Base-by-base conservation (phyloP, 2,329 filamentous ascomycete genomes). In the Chrysosporium keratinophilum region DNA sequence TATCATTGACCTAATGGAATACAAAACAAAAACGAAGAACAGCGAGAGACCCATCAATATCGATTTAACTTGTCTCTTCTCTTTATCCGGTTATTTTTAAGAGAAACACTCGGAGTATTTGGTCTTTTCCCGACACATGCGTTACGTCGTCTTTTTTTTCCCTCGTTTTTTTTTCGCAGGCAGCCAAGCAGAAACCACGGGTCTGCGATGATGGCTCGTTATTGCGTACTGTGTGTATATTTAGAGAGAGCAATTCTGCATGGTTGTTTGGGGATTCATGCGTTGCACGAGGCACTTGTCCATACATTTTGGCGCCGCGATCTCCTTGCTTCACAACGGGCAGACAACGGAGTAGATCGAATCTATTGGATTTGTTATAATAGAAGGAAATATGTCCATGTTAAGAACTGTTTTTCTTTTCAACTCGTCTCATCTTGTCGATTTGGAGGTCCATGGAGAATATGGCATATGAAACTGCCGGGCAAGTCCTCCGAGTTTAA, bases 1-100 rank as follows among this genome's bases (percentile, higher is more conserved):
- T 95, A 73, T 82, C 85, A 56, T 76, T 95, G 67, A 78, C 75
- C 63, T 81, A 66, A 66, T 56, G 57, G 50, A 9, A 9, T 31
- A 7, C 43, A 20, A n/a, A 31, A 28, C 17, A 7, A 28, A 17
- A 37, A 41, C 28, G 41, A 17, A 28, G 6, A n/a, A 33, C 3
- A 33, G 19, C 31, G n/a, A 20, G 17, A 41, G 31, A 5, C 34
- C 15, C 37, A 43, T 49, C 46, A 23, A 31, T 28, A 40, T 6
- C 28, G 12, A 49, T 49, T 2, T 31, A 10, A n/a, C 1, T 15
- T 49, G 10, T 15, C 20, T 31, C 2, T 5, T 34, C 14, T 34
- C 15, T 23, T 35, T 19, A 1, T 23, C 3, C 7, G 23, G 23
- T 28, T 7, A 28, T 48, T 48, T 23, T 33, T 5, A 49, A 40